Evolutionary conservation across 345 rosid species (phyloP), one percentile per base, ranked within the genome.

Genomic region (Syzygium grande): DNA sequence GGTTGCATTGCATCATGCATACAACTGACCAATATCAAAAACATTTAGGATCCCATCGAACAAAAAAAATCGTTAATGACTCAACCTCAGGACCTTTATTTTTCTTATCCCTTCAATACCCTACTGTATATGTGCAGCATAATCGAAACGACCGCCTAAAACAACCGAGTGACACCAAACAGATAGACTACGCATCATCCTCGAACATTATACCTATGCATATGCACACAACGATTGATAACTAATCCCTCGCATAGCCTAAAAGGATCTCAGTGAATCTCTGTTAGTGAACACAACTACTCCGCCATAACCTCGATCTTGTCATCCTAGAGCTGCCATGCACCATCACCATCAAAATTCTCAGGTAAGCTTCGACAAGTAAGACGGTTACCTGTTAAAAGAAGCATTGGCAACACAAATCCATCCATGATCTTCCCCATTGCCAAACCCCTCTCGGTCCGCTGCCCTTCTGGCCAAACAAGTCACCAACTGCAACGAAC

Each of bases 391-490:
- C 95, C 93, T 90, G 93, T 88, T 54, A 93, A 87, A 65, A 93
- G 93, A 87, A 93, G 91, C 86, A 90, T 78, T 80, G 93, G 94
- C 92, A 93, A 91, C 22, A 91, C 89, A 87, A 93, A 92, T 84
- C 93, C 93, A 85, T 38, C 87, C 61, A 93, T 87, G 89, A 92
- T 88, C 63, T 84, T 88, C 90, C 92, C 94, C 93, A 92, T 93
- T 65, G 34, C 73, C 55, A 59, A 59, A 86, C 27, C 80, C 83
- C 14, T 19, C 25, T 73, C 1, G 49, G 27, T 43, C 27, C 12
- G 27, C 83, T 38, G 83, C 49, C 83, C 23, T 25, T 73, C 49
- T 2, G 8, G 49, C 41, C 83, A 4, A 73, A 73, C 13, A 73
- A 73, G 49, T 43, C 83, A 22, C 83, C 83, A 73, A 73, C 38